These are phyloP conservation scores for Solanum stenotomum DNA, from an alignment of 257 asterid species.

Conservation along the genomic window DNA sequence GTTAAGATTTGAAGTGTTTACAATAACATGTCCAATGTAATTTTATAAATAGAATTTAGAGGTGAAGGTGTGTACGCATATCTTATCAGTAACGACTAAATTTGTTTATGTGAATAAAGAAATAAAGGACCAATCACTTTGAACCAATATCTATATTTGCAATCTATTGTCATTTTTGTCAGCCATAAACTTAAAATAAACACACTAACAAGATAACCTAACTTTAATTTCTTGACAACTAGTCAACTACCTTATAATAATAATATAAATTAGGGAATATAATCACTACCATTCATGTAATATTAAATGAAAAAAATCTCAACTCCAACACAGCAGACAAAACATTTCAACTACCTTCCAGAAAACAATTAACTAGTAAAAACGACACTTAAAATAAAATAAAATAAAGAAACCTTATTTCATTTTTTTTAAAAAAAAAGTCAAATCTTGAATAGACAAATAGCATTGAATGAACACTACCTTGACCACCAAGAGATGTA, in stretches of 20 bases:
- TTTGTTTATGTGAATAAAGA: neutral
- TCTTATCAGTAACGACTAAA: rapidly evolving
- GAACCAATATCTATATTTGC: neutral
- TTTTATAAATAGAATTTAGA: neutral
- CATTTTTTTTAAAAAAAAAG: neutral
- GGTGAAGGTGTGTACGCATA: rapidly evolving
- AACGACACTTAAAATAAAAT: neutral
- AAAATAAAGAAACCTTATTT: neutral
- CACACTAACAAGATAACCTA: neutral
- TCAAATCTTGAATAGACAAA: neutral
- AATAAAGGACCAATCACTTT: neutral
- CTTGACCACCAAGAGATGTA: neutral
- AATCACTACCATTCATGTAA: neutral
- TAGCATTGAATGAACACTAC: neutral
- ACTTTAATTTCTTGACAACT: neutral
- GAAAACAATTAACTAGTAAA: neutral
- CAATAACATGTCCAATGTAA: neutral
- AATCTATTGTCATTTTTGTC: neutral
- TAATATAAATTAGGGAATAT: neutral
- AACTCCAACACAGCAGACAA: neutral
- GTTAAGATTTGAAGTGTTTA: neutral
- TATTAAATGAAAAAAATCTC: neutral
- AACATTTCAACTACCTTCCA: neutral
- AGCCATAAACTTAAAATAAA: neutral
- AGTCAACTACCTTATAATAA: neutral